A percentile compares a stretch with the other conserved stretches of the same genome.
These are phyloP conservation scores for Teratosphaeria destructans DNA, from an alignment of 2,329 filamentous ascomycete species.

Conservation along the genomic window DNA sequence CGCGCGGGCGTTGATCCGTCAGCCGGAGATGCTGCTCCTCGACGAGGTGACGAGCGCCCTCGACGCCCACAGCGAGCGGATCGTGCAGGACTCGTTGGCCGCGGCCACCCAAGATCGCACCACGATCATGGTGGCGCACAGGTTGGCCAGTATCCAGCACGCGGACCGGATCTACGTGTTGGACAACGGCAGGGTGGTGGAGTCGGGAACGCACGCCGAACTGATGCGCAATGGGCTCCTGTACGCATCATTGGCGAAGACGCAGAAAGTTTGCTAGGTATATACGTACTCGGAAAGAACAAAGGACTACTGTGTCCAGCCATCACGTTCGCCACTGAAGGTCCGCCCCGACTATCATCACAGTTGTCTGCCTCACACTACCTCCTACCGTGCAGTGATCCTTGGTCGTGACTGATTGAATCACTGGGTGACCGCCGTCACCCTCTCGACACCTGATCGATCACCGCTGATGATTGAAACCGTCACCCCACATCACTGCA, in stretches of 20 bases:
- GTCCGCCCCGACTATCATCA: too few species aligned
- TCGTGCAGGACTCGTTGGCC: constrained; percentile 32
- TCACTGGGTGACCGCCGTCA: too few species aligned
- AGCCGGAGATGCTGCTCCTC: constrained; percentile 36
- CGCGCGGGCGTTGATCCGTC: constrained; percentile 35
- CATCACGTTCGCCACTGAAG: neutral
- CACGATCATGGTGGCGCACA: constrained; percentile 67
- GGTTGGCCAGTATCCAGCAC: constrained; percentile 66
- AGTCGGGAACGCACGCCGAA: constrained; percentile 52
- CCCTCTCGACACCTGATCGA: too few species aligned
- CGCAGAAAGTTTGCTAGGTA: constrained; percentile 13
- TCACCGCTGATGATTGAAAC: too few species aligned
- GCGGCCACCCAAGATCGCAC: constrained; percentile 38
- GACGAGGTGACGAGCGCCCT: constrained; percentile 39
- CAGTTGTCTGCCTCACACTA: too few species aligned
- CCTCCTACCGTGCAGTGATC: too few species aligned
- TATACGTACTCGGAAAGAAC: neutral
- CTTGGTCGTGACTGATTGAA: too few species aligned
- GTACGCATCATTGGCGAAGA: constrained; percentile 31
- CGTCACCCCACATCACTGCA: too few species aligned
- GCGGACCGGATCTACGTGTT: constrained; percentile 74
- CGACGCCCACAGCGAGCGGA: constrained; percentile 35
- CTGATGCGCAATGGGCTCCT: constrained; percentile 39
- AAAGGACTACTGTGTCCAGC: neutral
- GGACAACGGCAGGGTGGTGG: constrained; percentile 52